Percentiles rank a stretch among this genome's conserved stretches.
Conservation (phyloP, 192 early-diverging fungal species). For the Coemansia sp. region DNA sequence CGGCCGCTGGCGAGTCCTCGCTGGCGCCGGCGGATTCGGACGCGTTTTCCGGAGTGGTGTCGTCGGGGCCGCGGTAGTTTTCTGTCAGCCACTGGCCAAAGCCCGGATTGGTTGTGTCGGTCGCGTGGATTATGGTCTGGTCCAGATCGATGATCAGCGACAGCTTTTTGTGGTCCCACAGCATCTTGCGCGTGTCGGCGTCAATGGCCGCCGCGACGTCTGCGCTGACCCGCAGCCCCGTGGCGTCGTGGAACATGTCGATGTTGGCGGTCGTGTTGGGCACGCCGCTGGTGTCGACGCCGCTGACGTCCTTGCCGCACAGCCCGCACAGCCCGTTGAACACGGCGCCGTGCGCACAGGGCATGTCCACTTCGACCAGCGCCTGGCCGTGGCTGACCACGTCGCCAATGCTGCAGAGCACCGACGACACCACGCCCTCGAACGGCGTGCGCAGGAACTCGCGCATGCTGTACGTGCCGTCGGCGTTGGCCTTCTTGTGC, state of each 20-base stretch:
- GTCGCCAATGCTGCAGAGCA: slow-evolving; percentile 19
- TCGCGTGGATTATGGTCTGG: slow-evolving; percentile 94
- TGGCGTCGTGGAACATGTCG: slow-evolving; percentile 70
- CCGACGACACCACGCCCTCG: slow-evolving; percentile 19
- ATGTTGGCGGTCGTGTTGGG: slow-evolving; percentile 66
- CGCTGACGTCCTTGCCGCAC: slow-evolving; percentile 69
- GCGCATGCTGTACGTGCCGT: slow-evolving; percentile 29
- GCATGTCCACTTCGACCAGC: slow-evolving; percentile 40
- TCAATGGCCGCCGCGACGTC: slow-evolving; percentile 20
- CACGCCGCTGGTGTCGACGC: slow-evolving; percentile 23
- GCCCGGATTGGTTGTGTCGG: slow-evolving; percentile 25
- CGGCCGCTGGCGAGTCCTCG: not conserved
- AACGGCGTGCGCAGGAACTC: slow-evolving; percentile 41
- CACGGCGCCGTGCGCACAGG: slow-evolving; percentile 72
- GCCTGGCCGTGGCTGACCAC: slow-evolving; percentile 10
- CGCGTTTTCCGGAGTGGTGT: not conserved
- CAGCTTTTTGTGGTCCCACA: slow-evolving; percentile 66
- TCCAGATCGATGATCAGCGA: slow-evolving; percentile 95
- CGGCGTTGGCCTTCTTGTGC: slow-evolving; percentile 15
- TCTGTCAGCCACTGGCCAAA: slow-evolving; percentile 41
- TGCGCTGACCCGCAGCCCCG: slow-evolving; percentile 64
- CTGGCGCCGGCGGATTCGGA: not conserved
- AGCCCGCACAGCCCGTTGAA: slow-evolving; percentile 75
- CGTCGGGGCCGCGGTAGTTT: slow-evolving; percentile 31
- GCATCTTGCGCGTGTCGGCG: slow-evolving; percentile 35